These are phyloP conservation scores for Helicostylum pulchrum DNA, from an alignment of 192 early-diverging fungal species.

Conservation along the genomic window DNA sequence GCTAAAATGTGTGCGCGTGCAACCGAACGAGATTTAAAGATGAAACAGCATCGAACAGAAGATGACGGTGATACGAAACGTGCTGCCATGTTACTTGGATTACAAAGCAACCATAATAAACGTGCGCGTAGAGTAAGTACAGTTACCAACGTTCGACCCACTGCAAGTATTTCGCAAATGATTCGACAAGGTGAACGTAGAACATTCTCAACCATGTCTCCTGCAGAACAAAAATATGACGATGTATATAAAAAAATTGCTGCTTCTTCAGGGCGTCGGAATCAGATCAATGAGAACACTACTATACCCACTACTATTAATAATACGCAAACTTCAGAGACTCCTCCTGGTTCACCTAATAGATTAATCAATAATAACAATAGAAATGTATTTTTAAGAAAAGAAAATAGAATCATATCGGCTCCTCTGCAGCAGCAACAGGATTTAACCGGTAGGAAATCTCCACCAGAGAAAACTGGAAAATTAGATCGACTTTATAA, in stretches of 20 bases:
- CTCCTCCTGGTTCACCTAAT: background rate
- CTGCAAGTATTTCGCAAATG: conserved; percentile 27
- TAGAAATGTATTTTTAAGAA: background rate
- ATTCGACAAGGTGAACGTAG: conserved; percentile 27
- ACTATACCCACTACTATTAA: background rate
- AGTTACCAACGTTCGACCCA: conserved; percentile 7
- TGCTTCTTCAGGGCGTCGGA: background rate
- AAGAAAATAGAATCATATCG: background rate
- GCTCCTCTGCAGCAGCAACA: background rate
- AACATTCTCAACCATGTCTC: conserved; percentile 36
- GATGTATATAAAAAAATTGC: conserved; percentile 34
- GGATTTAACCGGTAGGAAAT: conserved; percentile 1
- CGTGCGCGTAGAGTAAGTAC: conserved; percentile 21
- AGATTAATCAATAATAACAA: background rate
- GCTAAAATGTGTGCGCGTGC: conserved; percentile 24
- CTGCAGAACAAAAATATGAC: conserved; percentile 37
- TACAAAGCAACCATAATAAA: background rate
- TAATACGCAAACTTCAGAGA: background rate
- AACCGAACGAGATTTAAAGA: conserved; percentile 5
- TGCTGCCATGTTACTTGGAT: conserved; percentile 1
- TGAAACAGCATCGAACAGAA: background rate
- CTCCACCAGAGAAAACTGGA: conserved; percentile 3
- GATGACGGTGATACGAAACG: background rate
- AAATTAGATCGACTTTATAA: conserved; percentile 27
- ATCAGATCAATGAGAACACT: background rate